Evolutionary conservation across 148 eudicot genomes (phyloP).

Genomic region (Rhododendron williamsianum): DNA sequence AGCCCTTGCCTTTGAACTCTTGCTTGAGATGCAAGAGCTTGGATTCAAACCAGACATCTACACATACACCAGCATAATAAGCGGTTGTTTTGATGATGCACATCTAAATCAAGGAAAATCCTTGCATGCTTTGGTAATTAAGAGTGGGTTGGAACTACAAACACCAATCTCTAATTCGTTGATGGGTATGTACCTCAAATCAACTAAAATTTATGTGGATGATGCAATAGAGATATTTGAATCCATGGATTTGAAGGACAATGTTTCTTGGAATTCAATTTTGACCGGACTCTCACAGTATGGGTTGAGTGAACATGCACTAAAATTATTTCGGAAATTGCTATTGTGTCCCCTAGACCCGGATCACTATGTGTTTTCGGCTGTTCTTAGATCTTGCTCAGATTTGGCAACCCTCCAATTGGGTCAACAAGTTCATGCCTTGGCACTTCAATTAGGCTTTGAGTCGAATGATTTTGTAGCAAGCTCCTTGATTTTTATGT

Average conservation of each 20-base stretch:
- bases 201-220: slow-evolving; percentile 30
- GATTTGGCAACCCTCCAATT: slow-evolving; percentile 60
- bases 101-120: slow-evolving; percentile 40
- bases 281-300: slow-evolving; percentile 62
- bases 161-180: slow-evolving; percentile 58
- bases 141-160: slow-evolving; percentile 52
- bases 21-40: slow-evolving; percentile 43
- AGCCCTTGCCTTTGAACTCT: slow-evolving; percentile 43
- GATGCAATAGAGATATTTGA: slow-evolving; percentile 63
- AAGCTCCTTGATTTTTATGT: slow-evolving; percentile 58
- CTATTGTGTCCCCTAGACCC: slow-evolving; percentile 31
- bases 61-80: slow-evolving; percentile 62
- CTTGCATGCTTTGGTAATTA: slow-evolving; percentile 54
- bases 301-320: slow-evolving; percentile 58
- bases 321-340: slow-evolving; percentile 52
- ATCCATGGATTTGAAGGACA: slow-evolving; percentile 40
- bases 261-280: slow-evolving; percentile 77
- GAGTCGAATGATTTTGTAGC: slow-evolving; percentile 56
- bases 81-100: slow-evolving; percentile 50
- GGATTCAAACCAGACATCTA: slow-evolving; percentile 59
- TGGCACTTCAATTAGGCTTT: slow-evolving; percentile 52
- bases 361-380: slow-evolving; percentile 69
- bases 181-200: slow-evolving; percentile 64
- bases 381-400: slow-evolving; percentile 66
- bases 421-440: slow-evolving; percentile 60